Conservation (phyloP, 225 moss, liverwort and hornwort genomes). For the Straminergon stramineum region DNA sequence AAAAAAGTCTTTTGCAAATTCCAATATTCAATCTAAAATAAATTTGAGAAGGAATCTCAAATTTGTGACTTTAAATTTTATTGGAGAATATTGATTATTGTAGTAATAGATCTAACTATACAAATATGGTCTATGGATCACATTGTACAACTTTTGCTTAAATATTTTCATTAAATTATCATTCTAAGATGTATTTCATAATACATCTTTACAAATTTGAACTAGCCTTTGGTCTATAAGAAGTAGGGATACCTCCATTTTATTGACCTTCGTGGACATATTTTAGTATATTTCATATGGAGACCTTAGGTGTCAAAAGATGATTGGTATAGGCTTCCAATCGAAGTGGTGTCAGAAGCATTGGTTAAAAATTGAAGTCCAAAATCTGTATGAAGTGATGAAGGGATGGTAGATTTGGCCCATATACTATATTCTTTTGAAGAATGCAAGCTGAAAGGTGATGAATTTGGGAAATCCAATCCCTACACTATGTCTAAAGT, state of each 20-base stretch:
- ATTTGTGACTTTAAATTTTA: background rate
- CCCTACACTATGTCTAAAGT: background rate
- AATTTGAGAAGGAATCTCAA: background rate
- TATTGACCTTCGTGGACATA: background rate
- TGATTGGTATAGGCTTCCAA: background rate
- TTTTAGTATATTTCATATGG: background rate
- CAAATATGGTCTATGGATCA: accelerated
- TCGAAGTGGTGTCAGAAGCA: background rate
- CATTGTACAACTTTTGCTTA: background rate
- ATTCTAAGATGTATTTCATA: too few relatives aligned
- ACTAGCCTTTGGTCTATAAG: background rate
- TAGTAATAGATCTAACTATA: background rate
- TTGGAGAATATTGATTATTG: background rate
- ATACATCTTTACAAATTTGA: background rate
- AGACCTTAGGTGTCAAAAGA: accelerated
- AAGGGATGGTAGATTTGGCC: background rate
- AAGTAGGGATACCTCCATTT: background rate
- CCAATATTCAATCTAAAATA: background rate
- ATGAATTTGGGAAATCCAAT: too few relatives aligned
- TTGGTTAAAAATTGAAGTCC: background rate
- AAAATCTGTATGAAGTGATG: background rate
- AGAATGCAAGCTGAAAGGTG: background rate
- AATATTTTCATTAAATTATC: background rate
- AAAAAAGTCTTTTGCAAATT: background rate
- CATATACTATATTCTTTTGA: too few relatives aligned